Evolutionary conservation across 2,329 filamentous ascomycete species (phyloP).

Genomic region (Cephalotrichum gorgonifer): DNA sequence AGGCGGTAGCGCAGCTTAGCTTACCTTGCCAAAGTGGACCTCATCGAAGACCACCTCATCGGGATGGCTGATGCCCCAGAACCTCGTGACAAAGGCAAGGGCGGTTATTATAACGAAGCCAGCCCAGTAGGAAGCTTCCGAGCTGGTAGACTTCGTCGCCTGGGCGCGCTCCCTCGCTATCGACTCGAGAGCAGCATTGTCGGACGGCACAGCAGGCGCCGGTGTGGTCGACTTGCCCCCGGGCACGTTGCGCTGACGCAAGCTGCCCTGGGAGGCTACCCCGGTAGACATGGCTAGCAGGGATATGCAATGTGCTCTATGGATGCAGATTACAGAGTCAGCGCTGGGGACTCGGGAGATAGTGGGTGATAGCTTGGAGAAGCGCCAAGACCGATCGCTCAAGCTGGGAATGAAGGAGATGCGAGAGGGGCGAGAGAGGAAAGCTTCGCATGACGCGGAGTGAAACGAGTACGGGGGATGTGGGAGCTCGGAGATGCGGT

Average conservation of each 20-base stretch:
- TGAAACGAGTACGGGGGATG: neutral
- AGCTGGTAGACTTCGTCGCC: constrained; percentile 26
- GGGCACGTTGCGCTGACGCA: constrained; percentile 48
- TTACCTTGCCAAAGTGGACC: constrained; percentile 98
- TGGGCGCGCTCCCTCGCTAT: constrained; percentile 26
- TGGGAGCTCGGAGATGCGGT: no score
- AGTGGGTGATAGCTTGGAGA: no score
- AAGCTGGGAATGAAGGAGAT: no score
- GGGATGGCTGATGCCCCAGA: constrained; percentile 92
- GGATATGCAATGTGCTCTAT: constrained; percentile 8
- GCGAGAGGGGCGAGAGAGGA: neutral
- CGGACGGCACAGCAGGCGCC: constrained; percentile 22
- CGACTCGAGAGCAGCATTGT: constrained; percentile 40
- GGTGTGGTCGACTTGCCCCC: constrained; percentile 24
- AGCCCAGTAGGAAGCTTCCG: constrained; percentile 79
- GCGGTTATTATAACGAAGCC: constrained; percentile 67
- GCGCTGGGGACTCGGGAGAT: no score
- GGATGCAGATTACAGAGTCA: neutral
- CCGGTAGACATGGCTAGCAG: constrained; percentile 32
- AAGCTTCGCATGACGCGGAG: neutral
- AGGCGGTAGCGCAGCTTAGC: constrained; percentile 14
- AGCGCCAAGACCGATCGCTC: no score
- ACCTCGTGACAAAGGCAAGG: constrained; percentile 81
- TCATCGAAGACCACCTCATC: constrained; percentile 98
- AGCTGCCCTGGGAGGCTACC: constrained; percentile 42